phyloP scores from a whole-genome alignment of 2,329 filamentous ascomycete genomes.

The Colletotrichum paranaense region DNA sequence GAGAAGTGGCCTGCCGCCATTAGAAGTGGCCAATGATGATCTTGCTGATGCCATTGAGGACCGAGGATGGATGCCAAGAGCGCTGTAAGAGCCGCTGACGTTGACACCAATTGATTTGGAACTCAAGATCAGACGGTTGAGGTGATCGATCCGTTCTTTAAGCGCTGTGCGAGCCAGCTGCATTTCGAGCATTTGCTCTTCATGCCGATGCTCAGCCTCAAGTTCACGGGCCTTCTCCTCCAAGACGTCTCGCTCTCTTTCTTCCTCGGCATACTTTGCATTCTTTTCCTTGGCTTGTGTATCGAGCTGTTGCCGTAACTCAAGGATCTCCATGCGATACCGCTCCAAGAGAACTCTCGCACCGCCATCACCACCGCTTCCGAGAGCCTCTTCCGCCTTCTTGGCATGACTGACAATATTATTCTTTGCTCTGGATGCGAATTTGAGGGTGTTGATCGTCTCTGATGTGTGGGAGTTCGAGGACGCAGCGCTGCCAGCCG shows the following conservation, averaged over 20 bases:
- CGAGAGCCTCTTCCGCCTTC: constrained; percentile 89
- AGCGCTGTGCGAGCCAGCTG: constrained; percentile 94
- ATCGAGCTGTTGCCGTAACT: constrained; percentile 84
- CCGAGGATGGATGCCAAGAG: constrained; percentile 64
- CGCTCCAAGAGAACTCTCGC: constrained; percentile 90
- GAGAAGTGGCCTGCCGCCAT: constrained; percentile 59
- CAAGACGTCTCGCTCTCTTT: constrained; percentile 72
- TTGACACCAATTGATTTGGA: constrained; percentile 98
- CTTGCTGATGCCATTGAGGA: constrained; percentile 68
- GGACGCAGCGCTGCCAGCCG: constrained; percentile 76
- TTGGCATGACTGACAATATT: constrained; percentile 98
- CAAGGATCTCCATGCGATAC: constrained; percentile 92
- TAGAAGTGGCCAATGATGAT: constrained; percentile 77
- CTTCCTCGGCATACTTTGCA: constrained; percentile 72
- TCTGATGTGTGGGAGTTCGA: constrained; percentile 84
- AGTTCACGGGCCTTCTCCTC: constrained; percentile 80
- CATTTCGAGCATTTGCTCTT: constrained; percentile 99
- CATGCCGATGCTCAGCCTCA: constrained; percentile 87
- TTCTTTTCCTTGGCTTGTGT: constrained; percentile 78
- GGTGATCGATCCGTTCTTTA: constrained; percentile 96
- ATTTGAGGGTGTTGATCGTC: constrained; percentile 96
- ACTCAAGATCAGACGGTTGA: constrained; percentile 93
- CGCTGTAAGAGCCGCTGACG: constrained; percentile 76
- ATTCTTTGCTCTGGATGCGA: constrained; percentile 96
- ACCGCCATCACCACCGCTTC: constrained; percentile 83